A percentile compares a stretch with the other conserved stretches of the same genome.
Evolutionary conservation across 1,139 yeast species (phyloP).

Genomic region (Yamadazyma dendronema): DNA sequence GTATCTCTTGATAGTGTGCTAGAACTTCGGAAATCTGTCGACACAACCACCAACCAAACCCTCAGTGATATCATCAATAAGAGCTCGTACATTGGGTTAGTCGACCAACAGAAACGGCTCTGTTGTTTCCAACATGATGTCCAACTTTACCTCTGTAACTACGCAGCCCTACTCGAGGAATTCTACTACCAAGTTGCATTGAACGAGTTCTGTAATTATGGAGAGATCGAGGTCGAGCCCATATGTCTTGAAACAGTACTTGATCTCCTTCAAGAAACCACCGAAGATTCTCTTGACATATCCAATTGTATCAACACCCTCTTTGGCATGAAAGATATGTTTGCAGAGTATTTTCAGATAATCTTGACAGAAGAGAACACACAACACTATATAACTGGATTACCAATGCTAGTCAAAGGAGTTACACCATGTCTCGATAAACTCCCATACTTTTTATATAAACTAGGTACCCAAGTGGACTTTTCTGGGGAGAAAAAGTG

Average conservation of each 20-base stretch:
- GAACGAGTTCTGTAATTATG: slow-evolving; percentile 80
- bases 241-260: slow-evolving; percentile 29
- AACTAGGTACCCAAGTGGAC: slow-evolving; percentile 56
- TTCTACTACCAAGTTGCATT: slow-evolving; percentile 80
- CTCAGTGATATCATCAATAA: slow-evolving; percentile 69
- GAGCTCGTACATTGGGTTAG: slow-evolving; percentile 78
- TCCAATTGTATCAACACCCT: slow-evolving; percentile 21
- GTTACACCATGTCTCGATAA: slow-evolving; percentile 64
- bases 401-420: slow-evolving; percentile 70
- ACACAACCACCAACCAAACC: slow-evolving; percentile 43
- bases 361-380: slow-evolving; percentile 28
- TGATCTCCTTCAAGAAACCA: slow-evolving; percentile 21
- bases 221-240: slow-evolving; percentile 51
- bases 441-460: slow-evolving; percentile 63
- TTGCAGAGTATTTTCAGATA: slow-evolving; percentile 72
- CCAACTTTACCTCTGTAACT: slow-evolving; percentile 74
- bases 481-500: slow-evolving; percentile 71
- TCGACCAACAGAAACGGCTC: slow-evolving; percentile 66
- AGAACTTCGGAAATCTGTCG: slow-evolving; percentile 51
- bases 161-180: slow-evolving; percentile 65
- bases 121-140: slow-evolving; percentile 85
- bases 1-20: slow-evolving; percentile 61
- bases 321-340: slow-evolving; percentile 67
- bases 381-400: slow-evolving; percentile 36
- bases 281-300: slow-evolving; percentile 16